Evolutionary conservation across 2,329 filamentous ascomycete species (phyloP), one percentile per base, ranked within the genome.

Genomic region (Trichoderma afroharzianum): DNA sequence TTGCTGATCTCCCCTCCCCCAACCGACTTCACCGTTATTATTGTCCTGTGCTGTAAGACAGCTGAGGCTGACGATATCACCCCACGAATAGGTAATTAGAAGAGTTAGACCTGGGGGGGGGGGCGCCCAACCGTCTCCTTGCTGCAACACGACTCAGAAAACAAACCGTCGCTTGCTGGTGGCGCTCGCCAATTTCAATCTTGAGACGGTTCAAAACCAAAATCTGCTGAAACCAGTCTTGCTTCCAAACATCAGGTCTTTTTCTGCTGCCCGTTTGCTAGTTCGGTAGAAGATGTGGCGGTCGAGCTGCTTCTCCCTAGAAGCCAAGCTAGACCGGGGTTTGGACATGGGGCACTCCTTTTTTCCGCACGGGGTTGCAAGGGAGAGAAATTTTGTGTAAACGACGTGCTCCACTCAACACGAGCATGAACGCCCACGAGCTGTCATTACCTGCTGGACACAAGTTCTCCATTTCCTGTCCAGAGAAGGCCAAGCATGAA

Each of bases 321-420:
- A 62, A 62, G n/a, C 39, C 39, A 6, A 62, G 39, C 57, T 62
- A 69, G 36, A 36, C 21, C 24, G 36, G 39, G 28, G 50, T 62
- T 53, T 50, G 26, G 67, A 53, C 67, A 69, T 50, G 67, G 67
- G 33, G 24, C 39, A 36, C 67, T 53, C 67, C 57, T 69, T 69
- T 69, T 69, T 62, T 32, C 63, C 57, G 57, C 57, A 69, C 43
- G 67, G 67, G 67, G 67, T 61, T 69, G 57, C 67, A 69, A 68
- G 57, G 67, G 67, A 53, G 43, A 69, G 67, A 69, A 61, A 36
- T 69, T 69, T 69, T 69, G 55, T 30, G 59, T 53, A 69, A 47
- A 33, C 55, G 39, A 53, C 21, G 36, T 26, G 33, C 67, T 69
- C 67, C 67, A 69, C 67, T 69, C 36, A 61, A 69, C 55, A 69